Evolutionary conservation across 139 green algal genomes (phyloP).

Genomic region (Micractinium conductrix): DNA sequence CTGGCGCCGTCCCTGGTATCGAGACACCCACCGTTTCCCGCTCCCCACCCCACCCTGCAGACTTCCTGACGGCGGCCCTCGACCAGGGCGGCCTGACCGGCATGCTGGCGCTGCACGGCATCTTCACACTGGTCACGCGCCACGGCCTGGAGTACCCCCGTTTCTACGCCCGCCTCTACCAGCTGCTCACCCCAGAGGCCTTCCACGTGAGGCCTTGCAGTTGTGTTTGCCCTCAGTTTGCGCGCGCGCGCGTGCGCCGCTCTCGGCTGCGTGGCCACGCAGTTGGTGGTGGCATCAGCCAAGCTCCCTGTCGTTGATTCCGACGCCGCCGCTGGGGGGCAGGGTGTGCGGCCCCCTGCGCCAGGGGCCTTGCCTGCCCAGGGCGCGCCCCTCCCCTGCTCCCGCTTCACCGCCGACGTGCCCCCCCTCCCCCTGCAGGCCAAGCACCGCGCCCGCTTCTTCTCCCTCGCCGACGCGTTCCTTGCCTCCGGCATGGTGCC

Average conservation of each 20-base stretch:
- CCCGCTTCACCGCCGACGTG: not conserved
- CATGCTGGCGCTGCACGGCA: constrained; percentile 93
- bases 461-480: constrained; percentile 91
- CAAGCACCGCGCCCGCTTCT: constrained; percentile 80
- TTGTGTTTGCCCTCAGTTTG: no score
- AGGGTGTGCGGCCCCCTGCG: no score
- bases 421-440: constrained; percentile 34
- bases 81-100: constrained; percentile 77
- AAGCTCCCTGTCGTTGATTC: no score
- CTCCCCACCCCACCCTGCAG: constrained; percentile 27
- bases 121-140: constrained; percentile 92
- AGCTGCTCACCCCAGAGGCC: constrained; percentile 67
- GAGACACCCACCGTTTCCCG: no score
- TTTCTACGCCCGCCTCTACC: constrained; percentile 87
- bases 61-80: constrained; percentile 88
- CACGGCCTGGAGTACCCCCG: constrained; percentile 94
- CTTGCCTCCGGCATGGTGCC: constrained; percentile 90
- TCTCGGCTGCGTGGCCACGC: no score
- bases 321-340: no score
- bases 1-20: no score
- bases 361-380: no score
- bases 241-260: no score
- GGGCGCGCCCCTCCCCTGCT: no score
- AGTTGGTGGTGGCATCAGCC: no score
- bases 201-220: constrained; percentile 28